Evolutionary conservation across 2,329 filamentous ascomycete genomes (phyloP), one percentile per base, ranked within the genome.

Genomic region (Rachicladosporium sp.): DNA sequence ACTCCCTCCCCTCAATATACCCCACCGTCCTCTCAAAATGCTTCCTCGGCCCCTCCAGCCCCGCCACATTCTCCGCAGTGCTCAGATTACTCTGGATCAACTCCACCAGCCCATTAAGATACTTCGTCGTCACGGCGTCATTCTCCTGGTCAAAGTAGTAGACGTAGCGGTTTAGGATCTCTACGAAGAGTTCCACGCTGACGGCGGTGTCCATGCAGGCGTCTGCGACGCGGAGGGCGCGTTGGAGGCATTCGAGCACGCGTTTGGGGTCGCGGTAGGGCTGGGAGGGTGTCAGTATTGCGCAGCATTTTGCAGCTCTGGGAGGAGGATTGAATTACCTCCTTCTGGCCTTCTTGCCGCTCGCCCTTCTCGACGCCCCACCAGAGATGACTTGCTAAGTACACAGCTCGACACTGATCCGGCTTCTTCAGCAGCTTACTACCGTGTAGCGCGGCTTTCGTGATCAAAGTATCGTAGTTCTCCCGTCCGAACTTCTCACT

Each of bases 111-210:
- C 91, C 91, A 57, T 98, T 98, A 46, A 98, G 74, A 60, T 96
- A 98, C 64, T 96, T 96, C 2, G 82, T 95, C 4, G 91, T 98
- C 31, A 98, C 91, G 49, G 88, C 88, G 65, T 98, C 91, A 63
- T 98, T 98, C 59, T 94, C 86, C 62, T 98, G 89, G 62, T 98
- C 91, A 66, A 95, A 98, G 68, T 96, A 98, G 63, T 98, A 98
- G 38, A 96, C 88, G 59, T 98, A 98, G 62, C 91, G 79, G 62
- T 98, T 95, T 41, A 98, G 68, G 47, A 98, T 98, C 66, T 98
- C 91, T 42, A 98, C 89, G 63, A 98, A 98, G 36, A 98, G 73
- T 64, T 98, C 93, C 35, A 98, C 91, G 2, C 87, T 95, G 3
- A 95, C 87, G 5, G 87, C 86, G 6, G 88, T 91, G 63, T 98